Evolutionary conservation across 345 rosid species (phyloP).

Genomic region (Aquilaria malaccensis): DNA sequence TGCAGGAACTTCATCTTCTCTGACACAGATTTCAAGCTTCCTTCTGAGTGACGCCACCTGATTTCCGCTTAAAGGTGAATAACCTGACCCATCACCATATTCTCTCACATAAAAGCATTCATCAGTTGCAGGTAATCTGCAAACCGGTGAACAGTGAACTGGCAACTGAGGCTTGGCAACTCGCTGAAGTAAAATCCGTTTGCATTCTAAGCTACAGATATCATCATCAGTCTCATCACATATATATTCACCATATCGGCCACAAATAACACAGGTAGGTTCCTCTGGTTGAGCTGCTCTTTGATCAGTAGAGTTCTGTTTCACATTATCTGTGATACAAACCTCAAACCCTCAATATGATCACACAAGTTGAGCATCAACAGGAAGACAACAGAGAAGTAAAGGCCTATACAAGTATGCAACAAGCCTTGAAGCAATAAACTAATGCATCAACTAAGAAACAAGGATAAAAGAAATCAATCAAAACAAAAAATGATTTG

Average conservation of each 20-base stretch:
- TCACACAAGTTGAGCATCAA: too few species aligned
- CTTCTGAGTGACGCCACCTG: constrained; percentile 51
- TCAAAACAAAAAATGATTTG: too few species aligned
- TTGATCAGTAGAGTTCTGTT: constrained; percentile 56
- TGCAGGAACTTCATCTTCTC: constrained; percentile 45
- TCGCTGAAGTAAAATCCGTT: constrained; percentile 37
- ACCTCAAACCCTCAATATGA: too few species aligned
- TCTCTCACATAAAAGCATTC: constrained; percentile 77
- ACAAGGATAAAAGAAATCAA: too few species aligned
- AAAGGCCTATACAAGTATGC: too few species aligned
- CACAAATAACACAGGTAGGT: constrained; percentile 66
- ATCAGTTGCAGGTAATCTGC: constrained; percentile 49
- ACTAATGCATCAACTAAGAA: too few species aligned
- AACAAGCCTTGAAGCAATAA: too few species aligned
- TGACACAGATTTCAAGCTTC: constrained; percentile 63
- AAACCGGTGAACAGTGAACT: constrained; percentile 13
- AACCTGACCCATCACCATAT: constrained; percentile 19
- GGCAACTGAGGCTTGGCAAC: constrained; percentile 15
- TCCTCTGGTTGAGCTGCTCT: constrained; percentile 62
- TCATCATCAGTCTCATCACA: constrained; percentile 84
- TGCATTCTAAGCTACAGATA: constrained; percentile 88
- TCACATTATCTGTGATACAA: constrained; percentile 35
- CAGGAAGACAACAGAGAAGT: too few species aligned
- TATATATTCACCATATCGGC: constrained; percentile 87
- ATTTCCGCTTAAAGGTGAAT: constrained; percentile 21